Conservation (phyloP, 2,329 filamentous ascomycete species). For the Aureobasidium sp. region DNA sequence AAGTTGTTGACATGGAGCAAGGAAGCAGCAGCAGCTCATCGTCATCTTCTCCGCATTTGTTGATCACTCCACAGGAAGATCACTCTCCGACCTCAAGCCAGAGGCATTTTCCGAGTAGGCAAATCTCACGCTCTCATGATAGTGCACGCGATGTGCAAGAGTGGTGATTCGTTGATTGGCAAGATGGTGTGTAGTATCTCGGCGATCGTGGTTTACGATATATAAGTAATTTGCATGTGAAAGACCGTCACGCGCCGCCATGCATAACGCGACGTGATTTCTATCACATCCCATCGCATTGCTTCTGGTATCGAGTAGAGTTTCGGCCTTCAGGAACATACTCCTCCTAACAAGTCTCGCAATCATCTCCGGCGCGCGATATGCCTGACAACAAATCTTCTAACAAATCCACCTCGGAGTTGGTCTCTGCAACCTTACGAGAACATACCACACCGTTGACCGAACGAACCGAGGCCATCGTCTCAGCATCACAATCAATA, state of each 20-base stretch:
- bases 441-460: conserved; percentile 5
- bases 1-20: background rate
- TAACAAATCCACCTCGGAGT: background rate
- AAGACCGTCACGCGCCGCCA: background rate
- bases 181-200: background rate
- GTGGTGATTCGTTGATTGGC: background rate
- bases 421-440: background rate
- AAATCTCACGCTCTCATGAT: background rate
- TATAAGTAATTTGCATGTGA: background rate
- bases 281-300: background rate
- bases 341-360: no score
- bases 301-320: no score
- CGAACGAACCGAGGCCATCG: background rate
- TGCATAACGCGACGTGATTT: background rate
- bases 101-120: background rate
- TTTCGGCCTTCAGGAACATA: background rate
- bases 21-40: background rate
- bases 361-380: background rate
- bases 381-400: conserved; percentile 2
- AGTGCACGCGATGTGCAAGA: background rate
- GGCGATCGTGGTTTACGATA: background rate
- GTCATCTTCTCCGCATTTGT: conserved; percentile 9
- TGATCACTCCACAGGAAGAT: background rate
- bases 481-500: background rate
- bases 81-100: background rate